A percentile compares a stretch with the other conserved stretches of the same genome.
These are phyloP conservation scores for Fusarium fujikuroi DNA, from an alignment of 2,329 filamentous ascomycete species.

Conservation along the genomic window DNA sequence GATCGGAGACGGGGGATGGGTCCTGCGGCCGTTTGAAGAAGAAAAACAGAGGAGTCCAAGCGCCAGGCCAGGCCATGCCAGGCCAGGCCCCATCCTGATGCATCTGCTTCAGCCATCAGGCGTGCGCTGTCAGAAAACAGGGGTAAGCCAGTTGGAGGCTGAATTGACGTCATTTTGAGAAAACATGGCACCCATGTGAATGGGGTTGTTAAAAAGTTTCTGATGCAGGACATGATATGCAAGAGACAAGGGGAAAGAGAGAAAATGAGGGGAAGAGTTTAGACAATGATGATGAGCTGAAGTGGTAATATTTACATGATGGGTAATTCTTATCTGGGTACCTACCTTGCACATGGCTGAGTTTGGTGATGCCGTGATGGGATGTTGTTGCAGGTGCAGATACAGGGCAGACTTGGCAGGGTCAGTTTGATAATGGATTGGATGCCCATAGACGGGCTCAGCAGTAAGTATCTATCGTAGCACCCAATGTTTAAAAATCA, in stretches of 20 bases:
- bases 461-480: not conserved
- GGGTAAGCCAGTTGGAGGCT: slow-evolving; percentile 23
- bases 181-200: slow-evolving; percentile 5
- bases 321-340: not conserved
- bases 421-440: not conserved
- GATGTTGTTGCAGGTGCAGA: not conserved
- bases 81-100: not conserved
- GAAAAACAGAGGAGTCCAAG: not conserved
- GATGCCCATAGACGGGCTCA: not conserved
- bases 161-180: slow-evolving; percentile 30
- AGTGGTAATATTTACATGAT: not conserved
- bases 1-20: slow-evolving; percentile 12
- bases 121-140: slow-evolving; percentile 33
- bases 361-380: slow-evolving; percentile 17
- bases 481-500: not conserved
- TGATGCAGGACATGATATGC: not conserved
- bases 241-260: slow-evolving; percentile 10
- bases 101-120: slow-evolving; percentile 6
- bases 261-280: not conserved
- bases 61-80: not conserved
- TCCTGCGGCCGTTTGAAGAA: slow-evolving; percentile 19
- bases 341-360: not conserved
- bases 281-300: slow-evolving; percentile 1
- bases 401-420: slow-evolving; percentile 18
- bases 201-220: slow-evolving; percentile 6